Percentiles rank a stretch among this genome's conserved stretches.
These are phyloP conservation scores for Claviceps pazoutovae DNA, from an alignment of 2,329 filamentous ascomycete species.

Conservation along the genomic window DNA sequence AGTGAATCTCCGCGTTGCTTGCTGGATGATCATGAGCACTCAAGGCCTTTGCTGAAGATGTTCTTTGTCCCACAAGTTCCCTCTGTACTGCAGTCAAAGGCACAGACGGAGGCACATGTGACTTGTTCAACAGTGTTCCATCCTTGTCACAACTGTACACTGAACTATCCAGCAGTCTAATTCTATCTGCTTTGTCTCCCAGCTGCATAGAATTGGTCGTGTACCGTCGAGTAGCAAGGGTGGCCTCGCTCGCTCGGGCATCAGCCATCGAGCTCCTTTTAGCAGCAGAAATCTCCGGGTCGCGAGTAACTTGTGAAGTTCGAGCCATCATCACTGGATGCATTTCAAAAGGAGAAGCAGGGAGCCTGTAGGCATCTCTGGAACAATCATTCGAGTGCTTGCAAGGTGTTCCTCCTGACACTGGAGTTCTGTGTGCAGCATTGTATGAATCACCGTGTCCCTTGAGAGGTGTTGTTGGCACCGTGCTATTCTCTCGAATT, in stretches of 20 bases:
- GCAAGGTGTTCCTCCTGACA: neutral
- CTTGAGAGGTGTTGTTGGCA: neutral
- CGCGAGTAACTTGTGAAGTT: neutral
- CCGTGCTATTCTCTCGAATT: neutral
- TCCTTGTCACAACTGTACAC: neutral
- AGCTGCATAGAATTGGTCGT: slow-evolving; percentile 5
- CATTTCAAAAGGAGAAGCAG: slow-evolving; percentile 6
- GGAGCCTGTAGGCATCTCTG: neutral
- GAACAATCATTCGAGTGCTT: neutral
- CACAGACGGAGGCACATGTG: neutral
- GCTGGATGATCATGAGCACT: neutral
- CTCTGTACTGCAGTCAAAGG: neutral
- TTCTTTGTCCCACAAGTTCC: neutral
- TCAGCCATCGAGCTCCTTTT: slow-evolving; percentile 3
- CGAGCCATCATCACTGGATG: slow-evolving; percentile 3
- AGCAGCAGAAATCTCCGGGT: neutral
- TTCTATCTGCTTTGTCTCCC: neutral
- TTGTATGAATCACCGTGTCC: neutral
- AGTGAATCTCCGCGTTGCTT: slow-evolving; percentile 15
- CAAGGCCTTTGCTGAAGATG: neutral
- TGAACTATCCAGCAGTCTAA: slow-evolving; percentile 3
- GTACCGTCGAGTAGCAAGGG: slow-evolving; percentile 1
- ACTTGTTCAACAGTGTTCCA: neutral
- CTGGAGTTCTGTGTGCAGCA: neutral
- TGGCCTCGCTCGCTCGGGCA: neutral